Conservation (phyloP, 1,284 basidiomycete genomes). For the Schizophyllum commune region DNA sequence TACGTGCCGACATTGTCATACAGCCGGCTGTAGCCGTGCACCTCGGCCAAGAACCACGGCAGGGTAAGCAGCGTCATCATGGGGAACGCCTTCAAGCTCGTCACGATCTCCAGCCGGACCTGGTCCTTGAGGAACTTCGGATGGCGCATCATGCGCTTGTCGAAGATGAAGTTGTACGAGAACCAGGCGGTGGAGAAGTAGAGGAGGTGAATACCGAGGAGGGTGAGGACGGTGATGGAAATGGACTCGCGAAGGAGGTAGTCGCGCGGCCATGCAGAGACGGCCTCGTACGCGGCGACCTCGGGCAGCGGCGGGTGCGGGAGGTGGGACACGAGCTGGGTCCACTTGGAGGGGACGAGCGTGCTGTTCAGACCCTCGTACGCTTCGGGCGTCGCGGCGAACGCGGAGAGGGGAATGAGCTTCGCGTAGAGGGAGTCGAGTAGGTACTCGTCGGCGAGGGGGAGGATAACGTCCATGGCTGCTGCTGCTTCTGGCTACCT, state of each 20-base stretch:
- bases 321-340: conserved; percentile 45
- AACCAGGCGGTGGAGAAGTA: conserved; percentile 85
- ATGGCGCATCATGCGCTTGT: conserved; percentile 94
- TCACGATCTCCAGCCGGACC: conserved; percentile 76
- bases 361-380: conserved; percentile 23
- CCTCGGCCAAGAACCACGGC: conserved; percentile 93
- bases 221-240: conserved; percentile 71
- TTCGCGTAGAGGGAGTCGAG: conserved; percentile 77
- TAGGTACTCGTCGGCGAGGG: conserved; percentile 63
- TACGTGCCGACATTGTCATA: conserved; percentile 76
- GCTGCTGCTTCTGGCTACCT: background rate
- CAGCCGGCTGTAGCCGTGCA: conserved; percentile 76
- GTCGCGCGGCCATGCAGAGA: conserved; percentile 76
- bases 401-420: conserved; percentile 64
- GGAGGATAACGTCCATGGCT: conserved; percentile 78
- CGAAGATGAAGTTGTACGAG: conserved; percentile 87
- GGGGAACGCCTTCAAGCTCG: conserved; percentile 75
- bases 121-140: conserved; percentile 91
- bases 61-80: conserved; percentile 76
- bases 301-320: conserved; percentile 46
- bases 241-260: conserved; percentile 72
- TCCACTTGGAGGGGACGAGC: conserved; percentile 36
- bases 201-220: conserved; percentile 73
- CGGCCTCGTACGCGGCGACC: conserved; percentile 23
- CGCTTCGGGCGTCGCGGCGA: conserved; percentile 27